Conservation (phyloP, 1,284 basidiomycete genomes). For the Singerocomus rubriflavus region DNA sequence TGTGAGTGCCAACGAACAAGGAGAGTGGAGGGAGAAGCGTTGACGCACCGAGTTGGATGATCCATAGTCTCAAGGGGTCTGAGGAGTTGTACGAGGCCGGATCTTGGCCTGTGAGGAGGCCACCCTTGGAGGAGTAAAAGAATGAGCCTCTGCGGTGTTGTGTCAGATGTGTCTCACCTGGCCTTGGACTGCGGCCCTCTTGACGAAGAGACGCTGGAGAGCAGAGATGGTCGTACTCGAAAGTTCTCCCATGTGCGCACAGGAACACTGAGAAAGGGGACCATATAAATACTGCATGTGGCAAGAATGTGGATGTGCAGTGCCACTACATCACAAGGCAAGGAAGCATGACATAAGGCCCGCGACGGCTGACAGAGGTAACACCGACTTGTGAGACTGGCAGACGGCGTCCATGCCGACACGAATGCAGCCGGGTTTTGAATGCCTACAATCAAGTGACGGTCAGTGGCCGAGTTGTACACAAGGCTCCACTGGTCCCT, state of each 20-base stretch:
- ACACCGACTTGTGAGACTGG: no score
- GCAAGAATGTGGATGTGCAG: background rate
- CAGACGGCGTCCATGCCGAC: no score
- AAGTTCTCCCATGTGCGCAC: slow-evolving; percentile 35
- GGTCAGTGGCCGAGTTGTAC: no score
- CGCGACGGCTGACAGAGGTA: no score
- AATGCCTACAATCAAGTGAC: no score
- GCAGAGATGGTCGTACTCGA: slow-evolving; percentile 38
- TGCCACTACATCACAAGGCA: background rate
- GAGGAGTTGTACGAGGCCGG: slow-evolving; percentile 59
- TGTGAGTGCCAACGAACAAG: background rate
- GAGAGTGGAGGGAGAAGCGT: background rate
- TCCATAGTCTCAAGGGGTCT: slow-evolving; percentile 86
- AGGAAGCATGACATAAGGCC: background rate
- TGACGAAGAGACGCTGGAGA: slow-evolving; percentile 29
- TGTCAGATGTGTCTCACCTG: slow-evolving; percentile 33
- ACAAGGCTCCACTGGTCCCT: background rate
- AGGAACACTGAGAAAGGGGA: background rate
- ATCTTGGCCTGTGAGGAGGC: slow-evolving; percentile 69
- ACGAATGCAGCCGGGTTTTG: no score
- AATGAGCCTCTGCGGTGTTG: background rate
- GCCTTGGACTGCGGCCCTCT: slow-evolving; percentile 36
- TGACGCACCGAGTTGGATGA: slow-evolving; percentile 77
- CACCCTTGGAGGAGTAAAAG: slow-evolving; percentile 44
- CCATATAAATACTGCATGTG: slow-evolving; percentile 1